Base-by-base conservation (phyloP, 257 asterid species). In the Lantana camara region DNA sequence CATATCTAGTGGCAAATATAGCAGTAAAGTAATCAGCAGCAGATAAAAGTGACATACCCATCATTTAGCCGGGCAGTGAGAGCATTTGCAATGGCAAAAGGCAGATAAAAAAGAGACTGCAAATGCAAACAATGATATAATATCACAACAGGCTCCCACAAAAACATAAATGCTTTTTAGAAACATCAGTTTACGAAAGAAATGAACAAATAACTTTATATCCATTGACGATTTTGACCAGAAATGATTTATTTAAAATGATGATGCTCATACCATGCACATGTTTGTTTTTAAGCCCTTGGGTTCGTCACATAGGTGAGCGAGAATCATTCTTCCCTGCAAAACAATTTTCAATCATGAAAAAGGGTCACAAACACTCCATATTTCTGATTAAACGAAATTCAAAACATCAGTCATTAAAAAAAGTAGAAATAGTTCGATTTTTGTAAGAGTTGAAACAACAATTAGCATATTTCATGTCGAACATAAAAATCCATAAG, bases 271-370 rank as follows among this genome's bases (percentile, higher is more conserved):
- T 86, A 91, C 96, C 96, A 89, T 81, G 85, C 98, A 88, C 96
- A 91, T 91, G 74, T 83, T 82, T 66, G 98, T 91, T 84, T 91
- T 91, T 82, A 91, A 79, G 68, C 98, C 98, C 86, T 88, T 91
- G 22, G 98, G 96, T 83, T 91, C 98, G 70, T 91, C 98, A 66
- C 96, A 91, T 52, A 91, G 73, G 76, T 88, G 98, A 62, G 98
- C 88, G 37, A 91, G 80, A 76, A 91, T 86, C 95, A 91, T 74
- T 75, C 98, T 82, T 78, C 98, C 98, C 98, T 91, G 93, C 60
- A 63, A 68, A 72, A 71, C 14, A 69, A 19, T 61, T 44, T 41
- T 23, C 68, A 30, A 42, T 51, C 70, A 65, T 64, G 49, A 60
- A 71, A 41, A 62, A 24, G 21, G 46, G 48, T 24, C 23, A 40